phyloP scores from a whole-genome alignment of 2,329 filamentous ascomycete species.

The Biscogniauxia sp. region DNA sequence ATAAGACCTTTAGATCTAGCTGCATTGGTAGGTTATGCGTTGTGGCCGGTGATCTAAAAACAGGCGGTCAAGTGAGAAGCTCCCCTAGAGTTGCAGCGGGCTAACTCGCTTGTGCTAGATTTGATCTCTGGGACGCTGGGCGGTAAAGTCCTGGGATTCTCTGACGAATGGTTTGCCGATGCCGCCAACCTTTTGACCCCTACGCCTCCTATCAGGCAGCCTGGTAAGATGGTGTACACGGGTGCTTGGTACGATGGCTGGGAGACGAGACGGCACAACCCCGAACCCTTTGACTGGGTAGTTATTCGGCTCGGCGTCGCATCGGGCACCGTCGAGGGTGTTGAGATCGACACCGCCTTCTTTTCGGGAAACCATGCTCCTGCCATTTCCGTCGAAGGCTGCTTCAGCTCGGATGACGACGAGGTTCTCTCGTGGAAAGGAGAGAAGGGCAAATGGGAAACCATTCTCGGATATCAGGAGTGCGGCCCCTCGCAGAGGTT shows the following conservation, averaged over 20 bases:
- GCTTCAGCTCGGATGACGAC: constrained; percentile 63
- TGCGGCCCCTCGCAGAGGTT: constrained; percentile 74
- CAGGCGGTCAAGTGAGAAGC: not conserved
- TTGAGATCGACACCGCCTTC: constrained; percentile 79
- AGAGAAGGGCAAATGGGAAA: constrained; percentile 63
- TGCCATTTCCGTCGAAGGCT: constrained; percentile 73
- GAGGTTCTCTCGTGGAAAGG: constrained; percentile 64
- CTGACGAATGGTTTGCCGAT: constrained; percentile 68
- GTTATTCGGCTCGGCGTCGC: constrained; percentile 65
- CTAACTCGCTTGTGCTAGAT: constrained; percentile 41
- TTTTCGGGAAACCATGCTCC: constrained; percentile 83
- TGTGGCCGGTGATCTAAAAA: not conserved
- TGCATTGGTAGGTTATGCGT: constrained; percentile 52
- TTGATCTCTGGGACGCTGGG: constrained; percentile 60
- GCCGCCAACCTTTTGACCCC: constrained; percentile 63
- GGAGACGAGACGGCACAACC: constrained; percentile 67
- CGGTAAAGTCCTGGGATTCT: constrained; percentile 63
- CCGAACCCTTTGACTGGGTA: constrained; percentile 64
- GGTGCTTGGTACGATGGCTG: constrained; percentile 71
- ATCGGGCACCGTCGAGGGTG: constrained; percentile 68
- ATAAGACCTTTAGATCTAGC: constrained; percentile 59
- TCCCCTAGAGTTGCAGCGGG: not conserved
- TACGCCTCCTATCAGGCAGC: constrained; percentile 60
- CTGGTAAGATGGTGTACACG: constrained; percentile 66
- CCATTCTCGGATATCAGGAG: constrained; percentile 66